Evolutionary conservation across 75 land plant genomes (phyloP), one percentile per base, ranked within the genome.

Genomic region (Sequoia sempervirens): DNA sequence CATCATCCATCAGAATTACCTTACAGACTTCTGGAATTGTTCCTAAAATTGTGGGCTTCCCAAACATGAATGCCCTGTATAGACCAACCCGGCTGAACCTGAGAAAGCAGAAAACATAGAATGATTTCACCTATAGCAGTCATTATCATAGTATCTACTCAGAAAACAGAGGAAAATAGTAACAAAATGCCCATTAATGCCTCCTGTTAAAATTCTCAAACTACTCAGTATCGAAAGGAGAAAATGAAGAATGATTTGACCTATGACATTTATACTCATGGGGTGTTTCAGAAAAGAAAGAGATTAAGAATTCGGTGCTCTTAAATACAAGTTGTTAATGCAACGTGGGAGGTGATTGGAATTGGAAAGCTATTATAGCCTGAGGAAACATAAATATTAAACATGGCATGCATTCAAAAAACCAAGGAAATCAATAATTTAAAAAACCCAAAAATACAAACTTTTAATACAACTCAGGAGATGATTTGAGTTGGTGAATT

Each of bases 31-130:
- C 97, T 0, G 96, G 87, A 4, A 73, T 83, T 14, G 91, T 90
- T 1, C 88, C 93, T 50, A 95, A 82, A 1, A 92, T 75, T 37
- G 94, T 91, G 13, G 97, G 96, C 79, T 81, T 89, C 6, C 96
- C 93, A 81, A 94, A 93, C 92, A 94, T 89, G 84, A 80, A 88
- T 12, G 89, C 83, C 79, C 87, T 95, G 91, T 95, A 95, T 2
- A 95, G 70, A 17, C 94, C 96, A 11, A 52, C 86, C 0, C 88
- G 74, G 1, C 88, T 87, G 83, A 82, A 95, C 76, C 97, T 95
- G 85, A 78, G 47, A 54, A 53, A 81, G 12, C 28, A 52, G 14
- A 30, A 80, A 50, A 81, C 32, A 81, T 11, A 45, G 10, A 20
- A 78, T 17, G 45, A n/a, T 32, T 32, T 70, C 12, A 70, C 36